Evolutionary conservation across 2,329 filamentous ascomycete species (phyloP), one percentile per base, ranked within the genome.

Genomic region (Exophiala alcalophila): DNA sequence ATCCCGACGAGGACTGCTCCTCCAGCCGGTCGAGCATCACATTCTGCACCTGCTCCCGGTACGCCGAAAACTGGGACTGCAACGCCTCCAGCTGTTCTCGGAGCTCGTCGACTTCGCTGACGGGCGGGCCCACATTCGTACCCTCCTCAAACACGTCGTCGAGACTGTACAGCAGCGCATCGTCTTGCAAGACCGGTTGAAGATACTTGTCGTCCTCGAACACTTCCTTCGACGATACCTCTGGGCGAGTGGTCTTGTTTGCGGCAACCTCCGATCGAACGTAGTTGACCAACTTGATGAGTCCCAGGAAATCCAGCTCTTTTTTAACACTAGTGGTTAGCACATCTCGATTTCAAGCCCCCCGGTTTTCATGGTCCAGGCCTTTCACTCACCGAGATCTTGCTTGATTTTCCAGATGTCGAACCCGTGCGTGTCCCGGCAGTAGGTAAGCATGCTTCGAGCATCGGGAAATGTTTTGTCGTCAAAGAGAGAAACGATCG

Each of bases 101-200:
- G 2, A 85, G 73, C 49, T 77, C 69, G 48, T 80, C 77, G 49
- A 76, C 71, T 43, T 71, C 67, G 59, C 27, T 76, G 53, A 14
- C 65, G n/a, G n/a, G n/a, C 65, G 14, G 71, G 63, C 14, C 61
- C 55, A n/a, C 50, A 47, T 44, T 55, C 26, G 52, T 56, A 4
- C 54, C 16, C 4, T 66, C 64, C 19, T 71, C 64, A 25, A 71
- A 67, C 7, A 94, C 71, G 50, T 96, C 92, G 52, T 94, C 91
- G 14, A 98, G 72, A 42, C 79, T 86, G 61, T 94, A 89, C 21
- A 98, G 78, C 39, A 97, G 71, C 3, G 90, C 86, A 62, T 98
- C 92, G 54, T 96, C 88, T 45, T 92, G 83, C 5, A 98, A 68
- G 3, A 89, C 82, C 0, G 92, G 92, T 60, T 85, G 84, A 45